Percentiles rank a stretch among this genome's conserved stretches.
phyloP scores from a whole-genome alignment of 495 filamentous ascomycete species.

The Penicillium robsamsonii region DNA sequence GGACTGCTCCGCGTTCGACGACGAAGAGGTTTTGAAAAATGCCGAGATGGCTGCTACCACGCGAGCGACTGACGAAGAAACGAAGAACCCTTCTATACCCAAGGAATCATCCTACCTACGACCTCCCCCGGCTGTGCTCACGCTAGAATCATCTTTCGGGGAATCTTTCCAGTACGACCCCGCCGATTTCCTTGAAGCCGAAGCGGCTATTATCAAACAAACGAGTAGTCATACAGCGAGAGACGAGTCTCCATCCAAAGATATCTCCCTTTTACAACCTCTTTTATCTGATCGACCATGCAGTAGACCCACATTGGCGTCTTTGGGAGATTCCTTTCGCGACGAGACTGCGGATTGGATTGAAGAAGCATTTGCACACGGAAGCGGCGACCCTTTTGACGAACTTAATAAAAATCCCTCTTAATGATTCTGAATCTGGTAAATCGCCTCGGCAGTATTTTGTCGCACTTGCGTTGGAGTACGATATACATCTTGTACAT shows the following conservation, averaged over 20 bases:
- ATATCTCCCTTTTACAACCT: not conserved
- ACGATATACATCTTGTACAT: not conserved
- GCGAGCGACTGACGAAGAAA: slow-evolving; percentile 2
- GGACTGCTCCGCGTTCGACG: slow-evolving; percentile 41
- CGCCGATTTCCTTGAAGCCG: slow-evolving; percentile 15
- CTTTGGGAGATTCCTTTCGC: slow-evolving; percentile 35
- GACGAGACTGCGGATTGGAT: slow-evolving; percentile 42
- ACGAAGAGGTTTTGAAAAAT: slow-evolving; percentile 34
- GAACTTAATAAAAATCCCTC: slow-evolving; percentile 28
- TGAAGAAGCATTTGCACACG: slow-evolving; percentile 35
- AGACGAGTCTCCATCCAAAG: not conserved
- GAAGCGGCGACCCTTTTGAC: slow-evolving; percentile 30
- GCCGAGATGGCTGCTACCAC: slow-evolving; percentile 21
- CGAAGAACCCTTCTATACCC: not conserved
- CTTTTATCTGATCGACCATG: slow-evolving; percentile 4
- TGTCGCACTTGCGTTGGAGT: not conserved
- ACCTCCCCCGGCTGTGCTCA: not conserved
- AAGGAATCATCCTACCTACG: not conserved
- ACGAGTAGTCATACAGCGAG: not conserved
- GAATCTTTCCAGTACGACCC: slow-evolving; percentile 8
- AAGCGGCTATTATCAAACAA: slow-evolving; percentile 11
- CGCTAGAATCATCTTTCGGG: slow-evolving; percentile 2
- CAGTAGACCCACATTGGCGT: not conserved
- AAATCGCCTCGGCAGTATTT: not conserved
- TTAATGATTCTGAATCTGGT: slow-evolving; percentile 8